Conservation (phyloP, 768 basidiomycete species). For the Roridomyces roridus region DNA sequence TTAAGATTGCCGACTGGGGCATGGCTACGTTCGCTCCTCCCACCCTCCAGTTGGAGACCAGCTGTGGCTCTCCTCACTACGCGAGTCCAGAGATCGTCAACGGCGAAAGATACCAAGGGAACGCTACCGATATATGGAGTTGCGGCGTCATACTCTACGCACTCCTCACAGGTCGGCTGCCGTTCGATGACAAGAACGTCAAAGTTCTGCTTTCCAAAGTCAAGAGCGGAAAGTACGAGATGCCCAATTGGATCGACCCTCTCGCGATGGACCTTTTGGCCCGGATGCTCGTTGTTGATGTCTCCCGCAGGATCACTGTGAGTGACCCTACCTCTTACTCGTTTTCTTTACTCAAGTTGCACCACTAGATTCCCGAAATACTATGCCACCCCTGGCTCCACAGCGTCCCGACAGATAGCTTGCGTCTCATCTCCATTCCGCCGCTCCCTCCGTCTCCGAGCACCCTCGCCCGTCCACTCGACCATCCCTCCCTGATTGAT, state of each 20-base stretch:
- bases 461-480: conserved; percentile 72
- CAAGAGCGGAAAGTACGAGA: conserved; percentile 82
- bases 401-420: conserved; percentile 34
- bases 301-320: conserved; percentile 80
- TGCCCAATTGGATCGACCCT: conserved; percentile 83
- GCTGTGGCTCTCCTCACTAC: conserved; percentile 96
- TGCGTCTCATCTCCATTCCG: conserved; percentile 36
- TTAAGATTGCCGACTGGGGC: conserved; percentile 98
- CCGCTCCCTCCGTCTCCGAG: conserved; percentile 67
- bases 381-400: conserved; percentile 84
- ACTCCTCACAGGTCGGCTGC: conserved; percentile 87
- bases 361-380: conserved; percentile 81
- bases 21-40: conserved; percentile 97
- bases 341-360: not conserved
- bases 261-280: conserved; percentile 83
- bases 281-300: conserved; percentile 90
- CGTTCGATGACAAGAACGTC: conserved; percentile 93
- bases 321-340: conserved; percentile 29
- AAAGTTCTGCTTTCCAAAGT: conserved; percentile 82
- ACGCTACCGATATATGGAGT: conserved; percentile 95
- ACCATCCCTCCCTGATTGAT: conserved; percentile 74
- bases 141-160: conserved; percentile 94
- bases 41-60: conserved; percentile 86
- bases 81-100: conserved; percentile 97
- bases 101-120: conserved; percentile 87